A percentile compares a stretch with the other conserved stretches of the same genome.
phyloP scores from a whole-genome alignment of 495 filamentous ascomycete species.

The Penicillium silybi region DNA sequence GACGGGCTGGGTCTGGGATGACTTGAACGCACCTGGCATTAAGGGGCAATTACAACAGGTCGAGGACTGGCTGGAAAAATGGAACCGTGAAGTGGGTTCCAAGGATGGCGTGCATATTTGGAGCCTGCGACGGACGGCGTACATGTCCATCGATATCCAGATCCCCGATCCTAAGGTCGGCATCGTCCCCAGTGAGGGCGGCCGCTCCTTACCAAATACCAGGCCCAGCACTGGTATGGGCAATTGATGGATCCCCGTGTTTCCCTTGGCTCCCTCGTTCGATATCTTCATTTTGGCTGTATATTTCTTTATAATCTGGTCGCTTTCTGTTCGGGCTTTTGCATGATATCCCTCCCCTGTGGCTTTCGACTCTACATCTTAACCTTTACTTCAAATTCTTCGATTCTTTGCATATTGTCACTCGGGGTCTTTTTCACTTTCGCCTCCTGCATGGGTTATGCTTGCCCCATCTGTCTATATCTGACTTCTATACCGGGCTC shows the following conservation, averaged over 20 bases:
- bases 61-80: conserved; percentile 74
- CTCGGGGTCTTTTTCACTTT: conserved; percentile 8
- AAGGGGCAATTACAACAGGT: conserved; percentile 64
- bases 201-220: conserved; percentile 34
- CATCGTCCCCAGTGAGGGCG: conserved; percentile 38
- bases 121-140: conserved; percentile 74
- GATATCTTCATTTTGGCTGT: conserved; percentile 11
- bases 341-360: conserved; percentile 32
- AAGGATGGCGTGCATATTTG: conserved; percentile 65
- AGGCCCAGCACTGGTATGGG: conserved; percentile 36
- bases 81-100: conserved; percentile 64
- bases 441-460: conserved; percentile 7
- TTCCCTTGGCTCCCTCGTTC: background rate
- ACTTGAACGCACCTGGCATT: conserved; percentile 66
- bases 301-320: conserved; percentile 23
- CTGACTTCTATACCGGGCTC: conserved; percentile 1
- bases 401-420: background rate
- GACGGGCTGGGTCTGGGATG: conserved; percentile 93
- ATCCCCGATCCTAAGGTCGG: conserved; percentile 76
- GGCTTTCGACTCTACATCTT: conserved; percentile 4
- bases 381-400: background rate
- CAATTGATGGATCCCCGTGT: conserved; percentile 12
- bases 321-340: conserved; percentile 10
- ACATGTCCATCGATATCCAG: conserved; percentile 85
- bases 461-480: conserved; percentile 7